phyloP scores from a whole-genome alignment of 2,329 filamentous ascomycete genomes.

The Calonectria pseudoturangicola region DNA sequence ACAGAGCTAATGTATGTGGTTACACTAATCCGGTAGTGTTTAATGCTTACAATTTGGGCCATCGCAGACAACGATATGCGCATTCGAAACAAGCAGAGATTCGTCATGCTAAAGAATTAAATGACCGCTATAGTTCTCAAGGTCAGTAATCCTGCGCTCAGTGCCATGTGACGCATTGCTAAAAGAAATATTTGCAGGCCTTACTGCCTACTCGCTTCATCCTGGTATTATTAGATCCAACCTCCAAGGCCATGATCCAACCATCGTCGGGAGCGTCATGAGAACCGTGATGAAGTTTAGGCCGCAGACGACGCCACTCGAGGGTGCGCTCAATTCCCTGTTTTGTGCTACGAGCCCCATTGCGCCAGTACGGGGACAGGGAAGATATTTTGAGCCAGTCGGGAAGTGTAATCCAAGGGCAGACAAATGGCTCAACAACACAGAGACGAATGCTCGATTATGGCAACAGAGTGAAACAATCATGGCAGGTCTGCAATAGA shows the following conservation, averaged over 20 bases:
- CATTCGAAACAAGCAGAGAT: constrained; percentile 52
- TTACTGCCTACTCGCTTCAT: constrained; percentile 53
- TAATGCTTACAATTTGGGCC: background rate
- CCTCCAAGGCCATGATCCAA: constrained; percentile 45
- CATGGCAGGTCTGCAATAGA: background rate
- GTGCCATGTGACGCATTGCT: background rate
- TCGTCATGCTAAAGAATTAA: constrained; percentile 45
- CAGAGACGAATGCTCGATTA: constrained; percentile 37
- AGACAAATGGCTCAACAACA: constrained; percentile 49
- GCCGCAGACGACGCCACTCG: constrained; percentile 41
- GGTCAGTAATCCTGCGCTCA: background rate
- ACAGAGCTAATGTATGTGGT: constrained; percentile 44
- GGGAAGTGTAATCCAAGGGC: constrained; percentile 44
- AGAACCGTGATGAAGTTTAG: constrained; percentile 44
- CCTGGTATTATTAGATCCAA: constrained; percentile 49
- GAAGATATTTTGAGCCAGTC: constrained; percentile 46
- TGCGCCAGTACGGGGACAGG: constrained; percentile 36
- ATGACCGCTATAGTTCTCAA: constrained; percentile 43
- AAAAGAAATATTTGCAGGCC: constrained; percentile 33
- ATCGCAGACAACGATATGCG: constrained; percentile 44
- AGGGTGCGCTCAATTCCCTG: constrained; percentile 49
- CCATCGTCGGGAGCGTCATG: constrained; percentile 42
- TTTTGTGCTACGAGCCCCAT: constrained; percentile 47
- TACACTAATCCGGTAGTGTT: rapidly evolving
- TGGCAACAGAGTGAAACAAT: constrained; percentile 31